Base-by-base conservation (phyloP, 1,139 yeast species). In the Diutina pseudorugosa region DNA sequence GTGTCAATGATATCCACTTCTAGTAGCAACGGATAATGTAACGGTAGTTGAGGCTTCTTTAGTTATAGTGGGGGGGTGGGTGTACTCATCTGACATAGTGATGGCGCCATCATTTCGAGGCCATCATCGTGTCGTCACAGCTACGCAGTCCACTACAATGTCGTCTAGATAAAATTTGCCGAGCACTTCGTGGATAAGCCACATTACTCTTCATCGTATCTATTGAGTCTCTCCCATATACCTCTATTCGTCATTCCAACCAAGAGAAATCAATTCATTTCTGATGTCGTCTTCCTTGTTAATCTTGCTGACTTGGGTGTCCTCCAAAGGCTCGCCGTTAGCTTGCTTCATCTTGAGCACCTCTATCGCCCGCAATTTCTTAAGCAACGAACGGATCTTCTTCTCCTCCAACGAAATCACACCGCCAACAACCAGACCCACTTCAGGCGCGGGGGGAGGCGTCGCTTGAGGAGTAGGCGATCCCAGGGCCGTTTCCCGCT, bases 311-410 rank as follows among this genome's bases (percentile, higher is more conserved):
- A 89, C 72, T 71, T 93, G 99, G 36, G 98, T 93, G 62, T 85
- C 96, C 69, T 93, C 98, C 58, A 93, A 77, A 56, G 82, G 75
- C 58, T 90, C 97, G 51, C 95, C 95, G 52, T 73, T 74, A 19
- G 87, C 88, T 69, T 87, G 93, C 64, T 91, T 86, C 76, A 80
- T 80, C 68, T 91, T 91, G 62, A 94, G 78, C 52, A 82, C 83
- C 66, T 91, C 96, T 59, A 93, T 93, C 14, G 98, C 98, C 63
- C 98, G 80, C 59, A 93, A 77, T 70, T 94, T 94, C 73, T 93
- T 93, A 67, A 91, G 76, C 64, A 93, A 77, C 25, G 95, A 83
- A 65, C 98, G 80, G 58, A 89, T 84, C 69, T 90, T 90, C 75
- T 91, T 93, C 61, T 93, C 98, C 68, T 91, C 97, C 61, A 83